A percentile compares a stretch with the other conserved stretches of the same genome.
Evolutionary conservation across 192 early-diverging fungal genomes (phyloP).

Genomic region (Backusella australiensis): DNA sequence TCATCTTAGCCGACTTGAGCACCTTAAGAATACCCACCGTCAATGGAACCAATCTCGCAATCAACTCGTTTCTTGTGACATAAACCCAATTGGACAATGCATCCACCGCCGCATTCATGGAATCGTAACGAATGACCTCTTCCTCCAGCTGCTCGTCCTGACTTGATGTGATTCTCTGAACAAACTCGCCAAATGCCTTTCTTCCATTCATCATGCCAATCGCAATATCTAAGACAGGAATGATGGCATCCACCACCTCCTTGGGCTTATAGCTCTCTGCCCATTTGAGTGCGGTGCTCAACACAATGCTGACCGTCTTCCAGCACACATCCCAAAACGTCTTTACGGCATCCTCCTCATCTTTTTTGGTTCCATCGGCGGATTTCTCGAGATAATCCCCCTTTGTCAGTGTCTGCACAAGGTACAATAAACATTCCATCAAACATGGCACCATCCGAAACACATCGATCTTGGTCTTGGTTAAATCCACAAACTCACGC

Average conservation of each 20-base stretch:
- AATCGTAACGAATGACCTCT: neutral
- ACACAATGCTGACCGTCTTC: conserved; percentile 11
- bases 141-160: neutral
- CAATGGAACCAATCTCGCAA: conserved; percentile 24
- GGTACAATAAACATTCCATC: neutral
- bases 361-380: neutral
- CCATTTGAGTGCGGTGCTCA: conserved; percentile 21
- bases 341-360: conserved; percentile 10
- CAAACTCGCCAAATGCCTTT: neutral
- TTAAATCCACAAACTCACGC: conserved; percentile 7
- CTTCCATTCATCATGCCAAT: conserved; percentile 1
- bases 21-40: conserved; percentile 10
- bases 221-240: conserved; percentile 25
- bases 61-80: conserved; percentile 22
- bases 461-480: conserved; percentile 1
- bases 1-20: conserved; percentile 15
- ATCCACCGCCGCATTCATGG: conserved; percentile 10
- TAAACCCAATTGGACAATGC: conserved; percentile 34
- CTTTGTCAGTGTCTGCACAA: neutral
- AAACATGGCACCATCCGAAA: neutral
- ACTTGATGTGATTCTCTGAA: neutral
- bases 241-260: conserved; percentile 18
- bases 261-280: conserved; percentile 17
- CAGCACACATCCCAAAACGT: conserved; percentile 25
- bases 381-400: neutral